A percentile compares a stretch with the other conserved stretches of the same genome.
phyloP scores from a whole-genome alignment of 345 rosid species.

The Dipteronia dyeriana region DNA sequence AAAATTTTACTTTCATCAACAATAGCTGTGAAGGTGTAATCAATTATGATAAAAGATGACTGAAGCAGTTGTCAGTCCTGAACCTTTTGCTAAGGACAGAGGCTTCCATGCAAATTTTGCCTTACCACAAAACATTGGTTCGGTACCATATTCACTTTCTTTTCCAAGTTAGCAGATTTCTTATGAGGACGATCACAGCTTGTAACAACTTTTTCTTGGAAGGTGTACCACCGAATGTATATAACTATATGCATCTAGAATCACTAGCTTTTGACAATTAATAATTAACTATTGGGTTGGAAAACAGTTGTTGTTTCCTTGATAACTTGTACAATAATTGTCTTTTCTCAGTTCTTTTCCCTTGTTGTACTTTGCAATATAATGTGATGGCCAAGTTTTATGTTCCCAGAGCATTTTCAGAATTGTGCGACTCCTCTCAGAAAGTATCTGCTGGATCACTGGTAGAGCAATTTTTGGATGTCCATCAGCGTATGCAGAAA shows the following conservation, averaged over 20 bases:
- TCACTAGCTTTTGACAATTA: background rate
- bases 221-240: background rate
- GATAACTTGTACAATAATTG: background rate
- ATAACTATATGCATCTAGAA: background rate
- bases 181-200: background rate
- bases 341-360: background rate
- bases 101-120: background rate
- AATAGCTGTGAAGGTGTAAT: background rate
- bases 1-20: background rate
- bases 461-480: slow-evolving; percentile 40
- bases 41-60: background rate
- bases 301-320: slow-evolving; percentile 3
- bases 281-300: background rate
- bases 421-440: slow-evolving; percentile 36
- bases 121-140: background rate
- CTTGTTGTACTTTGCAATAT: background rate
- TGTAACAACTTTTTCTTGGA: background rate
- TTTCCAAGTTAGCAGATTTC: background rate
- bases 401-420: slow-evolving; percentile 37
- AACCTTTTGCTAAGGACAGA: background rate
- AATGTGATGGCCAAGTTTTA: background rate
- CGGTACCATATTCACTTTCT: background rate
- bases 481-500: slow-evolving; percentile 38
- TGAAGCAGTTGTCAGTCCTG: background rate
- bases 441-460: slow-evolving; percentile 33